Base-by-base conservation (phyloP, 1,284 basidiomycete species). In the Cutaneotrichosporon mucoides region DNA sequence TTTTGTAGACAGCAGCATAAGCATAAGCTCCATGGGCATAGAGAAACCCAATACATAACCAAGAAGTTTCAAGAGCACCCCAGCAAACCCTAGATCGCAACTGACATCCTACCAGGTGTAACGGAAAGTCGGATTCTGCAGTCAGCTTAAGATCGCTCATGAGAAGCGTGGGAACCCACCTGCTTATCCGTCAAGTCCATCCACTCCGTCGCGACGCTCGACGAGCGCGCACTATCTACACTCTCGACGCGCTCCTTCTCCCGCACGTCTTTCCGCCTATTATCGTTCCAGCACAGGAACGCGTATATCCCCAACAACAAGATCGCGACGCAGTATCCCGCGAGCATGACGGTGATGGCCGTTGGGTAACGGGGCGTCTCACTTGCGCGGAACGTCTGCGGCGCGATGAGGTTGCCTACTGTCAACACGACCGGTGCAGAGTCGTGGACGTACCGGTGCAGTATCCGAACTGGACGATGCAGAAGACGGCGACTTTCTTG, bases 401-500 rank as follows among this genome's bases (percentile, higher is more conserved):
- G 69, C 7, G 62, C 69, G 6, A 68, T 50, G 5, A 69, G 40
- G 53, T 68, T 68, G 6, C 68, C 67, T n/a, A 62, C 9, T 15
- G 24, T 7, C 10, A 15, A 4, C n/a, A n/a, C n/a, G n/a, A n/a
- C n/a, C 44, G 5, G n/a, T n/a, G 6, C n/a, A 5, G 13, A 16
- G n/a, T n/a, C n/a, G n/a, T 6, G 10, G 9, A 15, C 6, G 13
- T 33, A 7, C 44, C 49, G 11, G 37, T 58, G 42, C 58, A 58
- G 53, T 68, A 70, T 9, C 66, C 57, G 8, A 68, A 59, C 57
- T 73, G 72, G 10, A 66, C 57, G 41, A 70, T 65, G 35, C 63
- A 64, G 38, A 62, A 70, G 2, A 64, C 63, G 3, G 57, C 64
- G 6, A 63, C 56, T 55, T 72, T 73, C 63, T 74, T 74, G 36